Base-by-base conservation (phyloP, 208 protist species). In the Dictyostelium gargantuum region DNA sequence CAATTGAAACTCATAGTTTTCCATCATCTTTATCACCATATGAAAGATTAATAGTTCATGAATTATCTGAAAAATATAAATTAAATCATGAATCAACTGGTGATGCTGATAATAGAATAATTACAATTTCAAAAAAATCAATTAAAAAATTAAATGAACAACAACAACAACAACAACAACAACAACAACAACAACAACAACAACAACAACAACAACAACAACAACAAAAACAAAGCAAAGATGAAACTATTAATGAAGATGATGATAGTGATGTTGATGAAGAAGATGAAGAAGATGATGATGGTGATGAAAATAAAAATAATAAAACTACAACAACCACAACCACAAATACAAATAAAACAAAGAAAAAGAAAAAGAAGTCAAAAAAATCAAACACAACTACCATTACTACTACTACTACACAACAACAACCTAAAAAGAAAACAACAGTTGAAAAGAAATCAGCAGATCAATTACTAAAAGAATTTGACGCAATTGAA, bases 1-100 rank as follows among this genome's bases (percentile, higher is more conserved):
- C 72, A 19, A 58, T 74, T 8, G 9, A 29, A 6, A 13, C 38
- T 3, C 35, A 84, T 73, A 68, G 56, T 48, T 76, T 92, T 3
- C 86, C 86, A 32, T n/a, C 61, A 1, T 56, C 76, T 19, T 17
- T 77, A 17, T 50, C 42, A 3, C 32, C 66, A 10, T 73, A 23
- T 52, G 75, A 92, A 75, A 68, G 86, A 76, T 52, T 80, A 23
- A 42, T 84, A 9, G 40, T 92, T n/a, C 86, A 92, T 63, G 63
- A 92, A 84, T 52, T 92, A 1, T 56, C 75, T 8, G 86, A 92
- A 5, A 82, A 63, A 46, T 42, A 70, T 38, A 75, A 74, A 32
- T 26, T 92, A 29, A 23, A 35, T 58, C 86, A 92, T 75, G 29
- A 92, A 63, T 84, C 76, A 32, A 10, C 19, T 10, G 86, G 86